phyloP scores from a whole-genome alignment of 352 stramenopile species.

The Phytophthora brassicae region DNA sequence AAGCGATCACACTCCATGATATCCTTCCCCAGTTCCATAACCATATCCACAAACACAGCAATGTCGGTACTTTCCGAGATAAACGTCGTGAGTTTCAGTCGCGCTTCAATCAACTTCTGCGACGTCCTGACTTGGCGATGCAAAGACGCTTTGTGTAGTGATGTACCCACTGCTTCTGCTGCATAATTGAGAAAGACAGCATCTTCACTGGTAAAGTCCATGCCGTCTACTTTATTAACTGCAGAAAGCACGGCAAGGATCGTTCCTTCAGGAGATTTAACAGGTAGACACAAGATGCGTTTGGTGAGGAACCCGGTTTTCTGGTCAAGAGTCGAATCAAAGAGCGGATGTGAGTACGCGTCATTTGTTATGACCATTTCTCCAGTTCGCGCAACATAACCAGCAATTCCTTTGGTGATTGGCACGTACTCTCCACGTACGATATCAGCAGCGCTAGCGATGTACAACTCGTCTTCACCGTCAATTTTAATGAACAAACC shows the following conservation, averaged over 20 bases:
- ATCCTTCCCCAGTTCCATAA: conserved; percentile 73
- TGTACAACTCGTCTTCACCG: conserved; percentile 69
- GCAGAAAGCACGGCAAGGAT: conserved; percentile 70
- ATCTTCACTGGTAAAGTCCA: conserved; percentile 67
- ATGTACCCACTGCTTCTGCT: conserved; percentile 65
- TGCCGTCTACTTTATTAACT: conserved; percentile 74
- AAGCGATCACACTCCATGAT: conserved; percentile 81
- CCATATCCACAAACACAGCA: conserved; percentile 62
- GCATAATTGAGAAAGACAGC: conserved; percentile 76
- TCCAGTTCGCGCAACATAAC: conserved; percentile 62
- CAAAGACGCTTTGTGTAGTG: conserved; percentile 69
- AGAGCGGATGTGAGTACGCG: conserved; percentile 59
- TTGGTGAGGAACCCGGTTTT: conserved; percentile 67
- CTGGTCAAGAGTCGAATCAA: conserved; percentile 66
- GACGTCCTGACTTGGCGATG: conserved; percentile 68
- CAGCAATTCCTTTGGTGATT: conserved; percentile 69
- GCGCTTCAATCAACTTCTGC: conserved; percentile 71
- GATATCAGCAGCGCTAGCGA: conserved; percentile 58
- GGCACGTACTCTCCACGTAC: conserved; percentile 68
- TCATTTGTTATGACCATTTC: conserved; percentile 74
- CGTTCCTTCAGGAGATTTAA: conserved; percentile 53
- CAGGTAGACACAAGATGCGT: conserved; percentile 62
- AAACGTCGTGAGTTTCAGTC: conserved; percentile 64
- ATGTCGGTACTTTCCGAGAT: conserved; percentile 63
- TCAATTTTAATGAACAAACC: conserved; percentile 72